Evolutionary conservation across 345 rosid genomes (phyloP).

Genomic region (Theobroma cacao): DNA sequence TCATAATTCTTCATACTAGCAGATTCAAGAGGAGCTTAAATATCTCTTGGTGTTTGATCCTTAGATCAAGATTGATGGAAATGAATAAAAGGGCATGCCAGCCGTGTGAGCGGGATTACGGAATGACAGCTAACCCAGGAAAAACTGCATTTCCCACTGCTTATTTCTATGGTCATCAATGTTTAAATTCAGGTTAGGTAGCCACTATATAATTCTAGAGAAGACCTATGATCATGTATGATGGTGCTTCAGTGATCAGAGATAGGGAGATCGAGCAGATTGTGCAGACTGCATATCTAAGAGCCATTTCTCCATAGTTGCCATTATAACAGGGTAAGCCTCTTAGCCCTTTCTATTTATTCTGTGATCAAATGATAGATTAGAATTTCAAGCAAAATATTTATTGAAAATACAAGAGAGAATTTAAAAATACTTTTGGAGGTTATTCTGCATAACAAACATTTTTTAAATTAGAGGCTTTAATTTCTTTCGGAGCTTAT

Average conservation of each 20-base stretch:
- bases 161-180: neutral
- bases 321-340: neutral
- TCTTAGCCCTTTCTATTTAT: neutral
- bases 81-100: neutral
- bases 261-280: neutral
- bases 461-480: no score
- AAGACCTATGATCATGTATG: neutral
- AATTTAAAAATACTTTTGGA: neutral
- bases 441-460: neutral
- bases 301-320: neutral
- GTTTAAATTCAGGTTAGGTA: neutral
- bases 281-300: neutral
- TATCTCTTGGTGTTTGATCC: neutral
- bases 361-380: neutral
- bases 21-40: neutral
- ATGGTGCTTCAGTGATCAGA: neutral
- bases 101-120: neutral
- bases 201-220: neutral
- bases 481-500: neutral
- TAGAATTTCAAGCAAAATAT: neutral
- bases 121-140: neutral
- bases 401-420: neutral
- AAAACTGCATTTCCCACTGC: neutral
- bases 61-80: neutral
- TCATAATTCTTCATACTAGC: neutral